phyloP scores from a whole-genome alignment of 1,284 basidiomycete species.

The Rhizopogon hawkerae region DNA sequence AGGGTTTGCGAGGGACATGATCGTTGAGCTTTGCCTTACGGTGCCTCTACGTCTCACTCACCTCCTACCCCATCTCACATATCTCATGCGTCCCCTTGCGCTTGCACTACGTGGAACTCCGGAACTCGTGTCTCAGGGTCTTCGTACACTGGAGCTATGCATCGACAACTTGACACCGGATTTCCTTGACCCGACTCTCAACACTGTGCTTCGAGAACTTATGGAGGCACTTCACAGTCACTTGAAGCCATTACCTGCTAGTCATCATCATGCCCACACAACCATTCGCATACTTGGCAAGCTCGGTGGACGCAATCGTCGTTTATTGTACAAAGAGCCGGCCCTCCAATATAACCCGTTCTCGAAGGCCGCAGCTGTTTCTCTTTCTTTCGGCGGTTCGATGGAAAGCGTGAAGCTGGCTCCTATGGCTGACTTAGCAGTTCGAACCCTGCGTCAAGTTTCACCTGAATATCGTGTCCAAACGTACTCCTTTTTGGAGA shows the following conservation, averaged over 20 bases:
- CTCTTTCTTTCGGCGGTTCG: conserved; percentile 69
- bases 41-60: conserved; percentile 95
- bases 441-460: conserved; percentile 53
- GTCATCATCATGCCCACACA: conserved; percentile 88
- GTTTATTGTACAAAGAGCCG: conserved; percentile 79
- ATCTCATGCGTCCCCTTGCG: conserved; percentile 95
- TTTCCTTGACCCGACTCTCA: conserved; percentile 95
- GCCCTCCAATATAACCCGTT: conserved; percentile 64
- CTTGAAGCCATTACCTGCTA: conserved; percentile 85
- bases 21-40: conserved; percentile 96
- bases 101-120: conserved; percentile 82
- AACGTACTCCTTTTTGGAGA: conserved; percentile 76
- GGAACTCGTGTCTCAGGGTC: conserved; percentile 91
- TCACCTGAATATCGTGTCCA: conserved; percentile 59
- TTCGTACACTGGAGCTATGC: conserved; percentile 97
- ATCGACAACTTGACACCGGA: conserved; percentile 99
- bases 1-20: conserved; percentile 74
- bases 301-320: conserved; percentile 90
- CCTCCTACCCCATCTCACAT: conserved; percentile 89
- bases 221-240: conserved; percentile 92
- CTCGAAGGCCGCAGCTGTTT: conserved; percentile 60
- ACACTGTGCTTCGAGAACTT: conserved; percentile 85
- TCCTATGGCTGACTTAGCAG: conserved; percentile 67
- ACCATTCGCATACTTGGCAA: conserved; percentile 97
- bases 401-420: conserved; percentile 65